Evolutionary conservation across 495 filamentous ascomycete species (phyloP).

Genomic region (Articulospora tetracladia): DNA sequence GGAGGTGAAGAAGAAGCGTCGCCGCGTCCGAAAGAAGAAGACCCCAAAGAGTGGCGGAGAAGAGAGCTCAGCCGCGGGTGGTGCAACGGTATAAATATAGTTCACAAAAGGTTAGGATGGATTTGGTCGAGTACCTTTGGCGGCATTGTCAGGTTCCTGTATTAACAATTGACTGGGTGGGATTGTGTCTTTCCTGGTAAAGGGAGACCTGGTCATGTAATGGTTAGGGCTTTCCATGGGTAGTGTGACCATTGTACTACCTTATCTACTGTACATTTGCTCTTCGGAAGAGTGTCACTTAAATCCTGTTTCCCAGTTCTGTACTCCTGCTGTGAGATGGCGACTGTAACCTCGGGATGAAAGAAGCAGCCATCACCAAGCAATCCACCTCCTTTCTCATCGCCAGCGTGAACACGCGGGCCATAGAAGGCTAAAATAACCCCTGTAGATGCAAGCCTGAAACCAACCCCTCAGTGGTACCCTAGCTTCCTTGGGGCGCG

Average conservation of each 20-base stretch:
- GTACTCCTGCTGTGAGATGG: too few species aligned
- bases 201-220: background rate
- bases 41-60: conserved; percentile 14
- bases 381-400: too few species aligned
- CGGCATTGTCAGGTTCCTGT: conserved; percentile 5
- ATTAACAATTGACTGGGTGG: background rate
- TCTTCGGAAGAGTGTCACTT: too few species aligned
- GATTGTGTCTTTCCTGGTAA: background rate
- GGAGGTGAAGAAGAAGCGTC: conserved; percentile 24
- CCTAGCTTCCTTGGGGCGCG: too few species aligned
- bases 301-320: too few species aligned
- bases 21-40: conserved; percentile 23
- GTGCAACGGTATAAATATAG: conserved; percentile 1
- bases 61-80: conserved; percentile 6
- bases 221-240: background rate
- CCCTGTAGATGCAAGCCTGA: background rate
- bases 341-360: too few species aligned
- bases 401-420: too few species aligned
- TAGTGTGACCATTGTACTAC: background rate
- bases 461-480: background rate
- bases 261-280: background rate
- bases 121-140: conserved; percentile 3
- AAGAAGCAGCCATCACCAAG: too few species aligned
- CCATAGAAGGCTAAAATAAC: background rate
- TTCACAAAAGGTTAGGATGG: background rate